Percentiles rank a stretch among this genome's conserved stretches.
Evolutionary conservation across 345 rosid genomes (phyloP).

Genomic region (Gossypium herbaceum): DNA sequence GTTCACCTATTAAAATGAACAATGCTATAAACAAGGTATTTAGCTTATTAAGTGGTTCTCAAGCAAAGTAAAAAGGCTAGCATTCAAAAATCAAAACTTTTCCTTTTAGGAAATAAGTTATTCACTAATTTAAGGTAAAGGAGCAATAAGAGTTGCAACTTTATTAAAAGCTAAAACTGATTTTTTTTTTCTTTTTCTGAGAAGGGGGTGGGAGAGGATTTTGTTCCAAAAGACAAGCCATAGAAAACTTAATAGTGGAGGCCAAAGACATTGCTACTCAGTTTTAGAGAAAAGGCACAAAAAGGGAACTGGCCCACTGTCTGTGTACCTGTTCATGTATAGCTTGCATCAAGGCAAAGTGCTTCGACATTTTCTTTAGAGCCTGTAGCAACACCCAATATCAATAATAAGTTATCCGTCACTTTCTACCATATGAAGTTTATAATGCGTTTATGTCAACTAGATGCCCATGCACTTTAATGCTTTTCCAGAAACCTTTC

Average conservation of each 20-base stretch:
- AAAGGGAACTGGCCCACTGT: background rate
- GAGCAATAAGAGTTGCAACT: background rate
- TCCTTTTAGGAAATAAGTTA: background rate
- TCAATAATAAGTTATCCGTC: conserved; percentile 12
- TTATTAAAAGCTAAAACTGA: background rate
- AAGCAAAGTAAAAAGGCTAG: background rate
- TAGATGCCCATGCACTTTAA: background rate
- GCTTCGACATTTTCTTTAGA: conserved; percentile 71
- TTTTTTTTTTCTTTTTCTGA: no score
- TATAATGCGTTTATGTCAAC: background rate
- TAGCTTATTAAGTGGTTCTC: background rate
- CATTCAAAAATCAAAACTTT: background rate
- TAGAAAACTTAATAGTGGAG: background rate
- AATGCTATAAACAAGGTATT: conserved; percentile 3
- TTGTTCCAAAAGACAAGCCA: background rate
- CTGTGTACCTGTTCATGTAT: conserved; percentile 60
- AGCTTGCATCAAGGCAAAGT: conserved; percentile 60
- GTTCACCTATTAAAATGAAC: conserved; percentile 42
- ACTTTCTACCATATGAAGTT: background rate
- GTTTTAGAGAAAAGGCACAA: conserved; percentile 7
- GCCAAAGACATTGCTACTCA: background rate
- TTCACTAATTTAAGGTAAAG: background rate
- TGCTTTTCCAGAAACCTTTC: background rate
- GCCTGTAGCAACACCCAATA: conserved; percentile 42
- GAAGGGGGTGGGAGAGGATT: background rate